Evolutionary conservation across 2,329 filamentous ascomycete genomes (phyloP), one percentile per base, ranked within the genome.

Genomic region (Scedosporium aurantiacum): DNA sequence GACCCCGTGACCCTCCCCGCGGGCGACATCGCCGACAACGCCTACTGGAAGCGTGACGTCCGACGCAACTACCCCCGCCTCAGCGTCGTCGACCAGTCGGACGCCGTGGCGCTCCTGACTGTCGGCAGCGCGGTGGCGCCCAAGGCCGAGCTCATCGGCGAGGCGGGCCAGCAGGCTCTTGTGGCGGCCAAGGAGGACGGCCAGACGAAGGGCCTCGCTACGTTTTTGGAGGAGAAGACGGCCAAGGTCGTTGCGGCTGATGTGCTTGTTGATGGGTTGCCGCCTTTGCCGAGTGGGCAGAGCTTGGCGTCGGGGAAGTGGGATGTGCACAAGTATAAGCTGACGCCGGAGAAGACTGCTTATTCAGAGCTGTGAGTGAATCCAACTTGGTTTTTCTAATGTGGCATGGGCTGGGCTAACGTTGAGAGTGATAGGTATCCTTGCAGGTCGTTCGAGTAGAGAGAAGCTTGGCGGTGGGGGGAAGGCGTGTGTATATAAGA

Each of bases 41-140:
- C 67, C 32, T 74, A 76, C 16, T 99, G 91, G 91, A 95, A 96
- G 82, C 91, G 94, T 70, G 94, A 99, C 71, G 75, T 79, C 64
- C 89, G 94, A 68, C 84, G 94, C 69, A 82, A 81, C 69, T 97
- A 97, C 78, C 89, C 94, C 37, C 82, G 81, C 68, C 81, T 89
- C 62, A 93, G 88, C 70, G 86, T 90, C 55, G 83, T 99, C 64
- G 87, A 79, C 63, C 94, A 97, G 79, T 84, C 84, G 56, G 89
- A 97, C 74, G 86, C 91, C 59, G 94, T 94, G 25, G 88, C 88
- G 50, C 83, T 99, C 68, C 80, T 99, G 71, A 86, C 82, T 28
- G 85, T 97, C 54, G 94, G 94, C 66, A 96, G 88, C 76, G 88
- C 87, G 62, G 87, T 84, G 10, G 79, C 78, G 57, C 93, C 94